These are phyloP conservation scores for Ophioceras dolichostomum DNA, from an alignment of 2,329 filamentous ascomycete genomes.

Conservation along the genomic window DNA sequence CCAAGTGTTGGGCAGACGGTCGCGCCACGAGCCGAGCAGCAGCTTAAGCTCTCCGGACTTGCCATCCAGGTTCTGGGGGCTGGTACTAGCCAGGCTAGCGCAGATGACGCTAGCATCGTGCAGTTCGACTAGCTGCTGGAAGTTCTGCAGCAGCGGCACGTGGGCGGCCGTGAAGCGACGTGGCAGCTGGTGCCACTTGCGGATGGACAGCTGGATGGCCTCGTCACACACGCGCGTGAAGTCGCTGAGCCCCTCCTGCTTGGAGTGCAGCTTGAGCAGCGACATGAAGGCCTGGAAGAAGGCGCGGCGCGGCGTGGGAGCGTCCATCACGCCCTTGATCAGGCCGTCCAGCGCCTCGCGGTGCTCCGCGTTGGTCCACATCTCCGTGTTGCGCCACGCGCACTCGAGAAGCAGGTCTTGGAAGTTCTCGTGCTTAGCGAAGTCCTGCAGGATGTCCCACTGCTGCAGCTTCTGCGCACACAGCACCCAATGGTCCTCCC, in stretches of 20 bases:
- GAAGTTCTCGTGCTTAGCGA: conserved; percentile 97
- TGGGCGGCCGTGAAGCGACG: conserved; percentile 89
- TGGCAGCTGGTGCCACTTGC: conserved; percentile 98
- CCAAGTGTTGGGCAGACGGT: conserved; percentile 93
- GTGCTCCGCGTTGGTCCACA: conserved; percentile 79
- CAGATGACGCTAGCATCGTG: conserved; percentile 97
- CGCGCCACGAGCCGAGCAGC: conserved; percentile 86
- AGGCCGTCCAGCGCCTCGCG: conserved; percentile 83
- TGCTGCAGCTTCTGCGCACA: conserved; percentile 98
- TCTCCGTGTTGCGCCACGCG: conserved; percentile 89
- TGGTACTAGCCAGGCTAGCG: conserved; percentile 77
- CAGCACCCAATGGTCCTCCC: conserved; percentile 98
- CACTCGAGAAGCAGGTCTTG: conserved; percentile 93
- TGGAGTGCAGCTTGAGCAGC: conserved; percentile 84
- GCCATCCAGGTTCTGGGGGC: conserved; percentile 70
- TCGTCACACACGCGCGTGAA: conserved; percentile 91
- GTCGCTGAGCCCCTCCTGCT: conserved; percentile 66
- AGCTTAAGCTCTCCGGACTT: conserved; percentile 96
- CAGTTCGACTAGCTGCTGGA: conserved; percentile 93
- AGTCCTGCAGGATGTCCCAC: conserved; percentile 96
- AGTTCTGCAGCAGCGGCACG: conserved; percentile 89
- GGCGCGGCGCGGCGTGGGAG: conserved; percentile 80
- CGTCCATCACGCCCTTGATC: conserved; percentile 96
- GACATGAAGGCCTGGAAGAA: conserved; percentile 99
- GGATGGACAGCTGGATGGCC: conserved; percentile 90